These are phyloP conservation scores for Musa balbisiana DNA, from an alignment of 202 grass and related monocot genomes.

Conservation along the genomic window DNA sequence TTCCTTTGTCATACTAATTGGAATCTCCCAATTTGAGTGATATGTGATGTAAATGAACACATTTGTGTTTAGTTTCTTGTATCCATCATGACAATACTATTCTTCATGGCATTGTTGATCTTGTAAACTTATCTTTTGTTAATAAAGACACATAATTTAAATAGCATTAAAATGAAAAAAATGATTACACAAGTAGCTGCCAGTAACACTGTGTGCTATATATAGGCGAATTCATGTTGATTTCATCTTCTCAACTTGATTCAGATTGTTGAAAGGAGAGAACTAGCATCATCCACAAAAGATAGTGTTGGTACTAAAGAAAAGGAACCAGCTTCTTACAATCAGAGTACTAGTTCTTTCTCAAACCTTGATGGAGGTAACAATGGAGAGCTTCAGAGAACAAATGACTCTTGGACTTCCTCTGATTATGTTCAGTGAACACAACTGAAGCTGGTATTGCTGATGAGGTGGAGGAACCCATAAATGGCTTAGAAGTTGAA, in stretches of 20 bases:
- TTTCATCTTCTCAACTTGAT: constrained; percentile 27
- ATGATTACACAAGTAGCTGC: no score
- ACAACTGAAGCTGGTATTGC: constrained; percentile 25
- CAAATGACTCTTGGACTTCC: constrained; percentile 8
- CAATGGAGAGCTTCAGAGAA: constrained; percentile 10
- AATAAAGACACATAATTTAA: no score
- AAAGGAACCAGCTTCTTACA: constrained; percentile 20
- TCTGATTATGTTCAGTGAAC: constrained; percentile 11
- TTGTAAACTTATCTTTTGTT: not conserved
- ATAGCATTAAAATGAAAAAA: no score
- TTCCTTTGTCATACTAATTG: no score
- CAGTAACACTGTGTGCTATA: no score
- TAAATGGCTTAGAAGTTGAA: constrained; percentile 30
- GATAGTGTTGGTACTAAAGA: constrained; percentile 45
- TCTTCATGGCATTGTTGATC: not conserved
- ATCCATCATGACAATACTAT: not conserved
- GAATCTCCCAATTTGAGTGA: no score
- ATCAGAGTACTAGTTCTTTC: constrained; percentile 19
- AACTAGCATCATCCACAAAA: constrained; percentile 45
- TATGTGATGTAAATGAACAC: not conserved
- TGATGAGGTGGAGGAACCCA: constrained; percentile 24
- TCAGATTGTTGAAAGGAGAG: constrained; percentile 84
- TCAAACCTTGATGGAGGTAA: not conserved
- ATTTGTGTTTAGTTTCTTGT: not conserved
- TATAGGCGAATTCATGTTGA: constrained; percentile 26